Percentiles rank a stretch among this genome's conserved stretches.
phyloP scores from a whole-genome alignment of 768 basidiomycete genomes.

The Tulasnella sp. region DNA sequence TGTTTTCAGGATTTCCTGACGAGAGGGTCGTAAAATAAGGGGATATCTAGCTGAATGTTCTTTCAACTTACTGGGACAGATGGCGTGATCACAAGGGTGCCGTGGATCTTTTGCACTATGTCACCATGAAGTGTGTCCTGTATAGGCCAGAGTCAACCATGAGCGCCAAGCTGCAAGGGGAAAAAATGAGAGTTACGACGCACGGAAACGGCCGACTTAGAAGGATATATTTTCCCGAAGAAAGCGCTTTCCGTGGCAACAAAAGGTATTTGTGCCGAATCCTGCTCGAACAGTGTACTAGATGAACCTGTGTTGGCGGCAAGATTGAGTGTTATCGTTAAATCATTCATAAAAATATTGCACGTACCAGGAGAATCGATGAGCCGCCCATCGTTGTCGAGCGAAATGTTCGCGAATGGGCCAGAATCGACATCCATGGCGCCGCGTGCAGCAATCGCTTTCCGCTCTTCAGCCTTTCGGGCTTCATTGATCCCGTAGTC shows the following conservation, averaged over 20 bases:
- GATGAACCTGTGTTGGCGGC: neutral
- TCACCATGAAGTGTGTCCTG: slow-evolving; percentile 51
- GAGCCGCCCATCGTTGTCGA: slow-evolving; percentile 13
- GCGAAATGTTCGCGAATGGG: slow-evolving; percentile 1
- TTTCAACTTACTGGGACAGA: slow-evolving; percentile 45
- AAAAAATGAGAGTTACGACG: slow-evolving; percentile 24
- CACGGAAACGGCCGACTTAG: slow-evolving; percentile 18
- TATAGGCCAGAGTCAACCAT: slow-evolving; percentile 21
- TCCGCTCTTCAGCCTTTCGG: slow-evolving; percentile 32
- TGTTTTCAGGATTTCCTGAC: slow-evolving; percentile 34
- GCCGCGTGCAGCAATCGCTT: slow-evolving; percentile 39
- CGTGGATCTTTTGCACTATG: slow-evolving; percentile 68
- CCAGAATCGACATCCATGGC: slow-evolving; percentile 33
- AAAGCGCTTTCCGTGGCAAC: slow-evolving; percentile 26
- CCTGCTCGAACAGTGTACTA: neutral
- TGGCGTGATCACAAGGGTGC: slow-evolving; percentile 63
- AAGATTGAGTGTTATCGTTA: neutral
- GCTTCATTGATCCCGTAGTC: slow-evolving; percentile 29
- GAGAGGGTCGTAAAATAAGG: slow-evolving; percentile 19
- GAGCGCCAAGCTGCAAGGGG: neutral
- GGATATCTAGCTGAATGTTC: slow-evolving; percentile 20
- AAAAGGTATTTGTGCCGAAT: neutral
- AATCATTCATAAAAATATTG: neutral
- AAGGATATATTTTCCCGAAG: slow-evolving; percentile 18
- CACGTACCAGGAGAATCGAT: slow-evolving; percentile 13